Evolutionary conservation across 1,284 basidiomycete genomes (phyloP), one percentile per base, ranked within the genome.

Genomic region (Blastosporella zonata): DNA sequence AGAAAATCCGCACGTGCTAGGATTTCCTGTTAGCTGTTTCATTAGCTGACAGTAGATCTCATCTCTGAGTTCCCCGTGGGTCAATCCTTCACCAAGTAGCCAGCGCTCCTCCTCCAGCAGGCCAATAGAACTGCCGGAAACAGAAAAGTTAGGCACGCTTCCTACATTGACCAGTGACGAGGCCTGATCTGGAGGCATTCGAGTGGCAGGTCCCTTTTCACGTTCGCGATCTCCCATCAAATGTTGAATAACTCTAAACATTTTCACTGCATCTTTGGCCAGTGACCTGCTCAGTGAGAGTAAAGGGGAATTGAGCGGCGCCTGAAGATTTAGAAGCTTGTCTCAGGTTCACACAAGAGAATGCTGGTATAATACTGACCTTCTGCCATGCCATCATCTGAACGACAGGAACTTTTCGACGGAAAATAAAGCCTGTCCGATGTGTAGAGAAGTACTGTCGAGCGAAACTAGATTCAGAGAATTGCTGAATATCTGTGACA

Each of bases 371-470:
- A 21, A 21, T 25, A 53, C 67, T 34, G 42, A 82, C 84, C 75
- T 87, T 90, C 66, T 95, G 92, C 90, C 91, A 94, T 44, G 81
- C 77, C 89, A 95, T 93, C 68, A 94, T 81, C 59, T 90, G 83
- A 29, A 78, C 82, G 2, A 93, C 80, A 0, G 92, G 90, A 1
- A 94, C 78, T 53, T 77, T 82, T 38, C 90, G 77, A 54, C 82
- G 73, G 63, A 94, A 87, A 49, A 93, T 87, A 60, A 95, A 82
- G 0, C 91, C 91, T 2, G 83, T 87, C 13, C 84, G 79, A 60
- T 92, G 88, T 3, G 82, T 92, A n/a, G 91, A 88, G 63, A 96
- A 94, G 63, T 94, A 95, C 58, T 84, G 84, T 42, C 76, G 77
- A 33, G 92, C 90, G 65, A 89, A 95, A 40, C 90, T 84, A 0